Base-by-base conservation (phyloP, 2,329 filamentous ascomycete species). In the Aspergillus viridinutans region DNA sequence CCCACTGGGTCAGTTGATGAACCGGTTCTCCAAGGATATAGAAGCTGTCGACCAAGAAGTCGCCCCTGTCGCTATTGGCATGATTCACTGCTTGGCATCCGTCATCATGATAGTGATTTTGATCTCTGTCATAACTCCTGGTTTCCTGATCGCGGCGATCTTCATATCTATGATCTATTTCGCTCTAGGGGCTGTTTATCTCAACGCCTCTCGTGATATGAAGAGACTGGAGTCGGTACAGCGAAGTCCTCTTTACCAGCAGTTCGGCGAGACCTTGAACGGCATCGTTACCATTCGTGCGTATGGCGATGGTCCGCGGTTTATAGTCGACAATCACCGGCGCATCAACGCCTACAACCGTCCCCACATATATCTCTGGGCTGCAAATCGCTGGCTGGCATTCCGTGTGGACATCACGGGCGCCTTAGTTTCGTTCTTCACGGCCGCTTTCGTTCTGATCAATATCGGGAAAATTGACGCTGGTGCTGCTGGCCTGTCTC, bases 261-360 rank as follows among this genome's bases (percentile, higher is more conserved):
- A 97, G 65, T 99, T 99, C 64, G 93, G 94, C 61, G 94, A 99
- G 78, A 97, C 95, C 0, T 78, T 99, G 20, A 90, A 87, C 52
- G 94, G 94, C 28, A 94, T 99, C 74, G 95, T 93, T 3, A 99
- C 94, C 0, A 99, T 99, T 65, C 88, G 95, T 68, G 94, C 94
- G 1, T 99, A 97, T 67, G 92, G 93, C 38, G 93, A 97, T 66
- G 92, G 97, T 73, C 85, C 90, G 54, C 87, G 94, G 38, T 99
- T 99, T 74, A 90, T 97, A 63, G 84, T 92, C 21, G 93, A 99
- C 69, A 99, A 97, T 68, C 80, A 97, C 58, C 76, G 81, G 55
- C 89, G 89, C 67, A 90, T 99, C 74, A 96, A 99, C 76, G 89
- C 87, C 7, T 92, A 97, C 71, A 89, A 90, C 67, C 86, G 94